Percentiles rank a stretch among this genome's conserved stretches.
Evolutionary conservation across 2,329 filamentous ascomycete species (phyloP).

Genomic region (Neoscytalidium dimidiatum): DNA sequence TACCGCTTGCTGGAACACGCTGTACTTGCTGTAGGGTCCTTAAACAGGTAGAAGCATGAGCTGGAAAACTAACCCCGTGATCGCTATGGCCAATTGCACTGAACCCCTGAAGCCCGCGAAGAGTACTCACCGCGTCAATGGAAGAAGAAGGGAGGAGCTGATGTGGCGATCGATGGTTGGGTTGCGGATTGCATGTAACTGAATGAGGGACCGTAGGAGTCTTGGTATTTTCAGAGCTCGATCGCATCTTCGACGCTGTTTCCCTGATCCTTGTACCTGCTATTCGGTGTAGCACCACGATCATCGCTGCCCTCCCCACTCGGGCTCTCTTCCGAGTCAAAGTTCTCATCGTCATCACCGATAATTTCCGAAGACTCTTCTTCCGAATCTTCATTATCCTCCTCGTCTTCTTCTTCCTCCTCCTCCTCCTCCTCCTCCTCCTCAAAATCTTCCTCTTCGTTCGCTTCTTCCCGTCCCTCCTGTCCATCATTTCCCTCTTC

Average conservation of each 20-base stretch:
- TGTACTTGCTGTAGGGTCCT: not conserved
- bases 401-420: not conserved
- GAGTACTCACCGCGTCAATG: too few relatives aligned
- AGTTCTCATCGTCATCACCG: not conserved
- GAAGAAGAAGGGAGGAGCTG: too few relatives aligned
- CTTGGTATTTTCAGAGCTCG: slow-evolving; percentile 2
- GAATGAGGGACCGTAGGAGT: not conserved
- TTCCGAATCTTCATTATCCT: not conserved
- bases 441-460: not conserved
- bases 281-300: not conserved
- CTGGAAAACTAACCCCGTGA: not conserved
- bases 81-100: not conserved
- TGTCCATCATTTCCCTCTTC: not conserved
- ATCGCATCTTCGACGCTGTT: slow-evolving; percentile 20
- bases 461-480: not conserved
- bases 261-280: slow-evolving; percentile 8
- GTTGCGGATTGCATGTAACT: too few relatives aligned
- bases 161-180: too few relatives aligned
- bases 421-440: not conserved
- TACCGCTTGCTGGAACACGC: not conserved
- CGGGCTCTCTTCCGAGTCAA: not conserved
- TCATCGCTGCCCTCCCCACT: not conserved
- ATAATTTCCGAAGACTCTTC: not conserved
- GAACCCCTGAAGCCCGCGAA: not conserved
- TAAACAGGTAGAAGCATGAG: too few relatives aligned